Conservation (phyloP, 1,139 yeast genomes). For the Pichia norvegensis region DNA sequence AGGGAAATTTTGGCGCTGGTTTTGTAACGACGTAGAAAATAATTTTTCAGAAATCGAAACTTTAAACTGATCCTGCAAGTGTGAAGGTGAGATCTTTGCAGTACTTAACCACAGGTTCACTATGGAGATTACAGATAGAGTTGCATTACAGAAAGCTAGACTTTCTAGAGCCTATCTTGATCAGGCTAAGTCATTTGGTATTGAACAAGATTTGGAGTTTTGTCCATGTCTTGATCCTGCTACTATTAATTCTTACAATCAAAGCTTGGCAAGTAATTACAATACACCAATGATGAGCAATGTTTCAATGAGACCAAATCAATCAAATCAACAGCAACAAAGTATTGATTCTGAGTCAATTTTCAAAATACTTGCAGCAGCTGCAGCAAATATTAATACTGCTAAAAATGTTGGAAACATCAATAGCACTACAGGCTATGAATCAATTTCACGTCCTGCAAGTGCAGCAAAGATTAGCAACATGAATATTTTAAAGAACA, state of each 20-base stretch:
- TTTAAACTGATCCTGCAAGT: too few relatives aligned
- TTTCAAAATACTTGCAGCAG: constrained; percentile 22
- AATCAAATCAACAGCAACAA: neutral
- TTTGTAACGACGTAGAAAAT: too few relatives aligned
- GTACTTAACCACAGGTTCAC: too few relatives aligned
- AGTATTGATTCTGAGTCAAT: constrained; percentile 20
- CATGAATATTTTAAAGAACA: neutral
- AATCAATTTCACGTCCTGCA: neutral
- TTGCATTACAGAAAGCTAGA: constrained; percentile 17
- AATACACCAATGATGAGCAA: neutral
- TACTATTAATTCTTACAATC: constrained; percentile 22
- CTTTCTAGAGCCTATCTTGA: constrained; percentile 42
- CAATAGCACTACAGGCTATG: neutral
- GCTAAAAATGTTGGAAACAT: neutral
- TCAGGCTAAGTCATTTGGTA: constrained; percentile 59
- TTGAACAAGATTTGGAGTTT: constrained; percentile 65
- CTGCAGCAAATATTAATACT: constrained; percentile 11
- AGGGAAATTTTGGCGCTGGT: neutral
- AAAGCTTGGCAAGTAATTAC: neutral
- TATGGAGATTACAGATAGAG: neutral
- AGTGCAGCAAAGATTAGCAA: neutral
- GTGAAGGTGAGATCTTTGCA: too few relatives aligned
- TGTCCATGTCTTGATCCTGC: constrained; percentile 39
- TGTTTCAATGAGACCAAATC: constrained; percentile 1
- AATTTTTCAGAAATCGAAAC: neutral